Conservation (phyloP, 139 green algal genomes). For the Desmodesmus armatus region DNA sequence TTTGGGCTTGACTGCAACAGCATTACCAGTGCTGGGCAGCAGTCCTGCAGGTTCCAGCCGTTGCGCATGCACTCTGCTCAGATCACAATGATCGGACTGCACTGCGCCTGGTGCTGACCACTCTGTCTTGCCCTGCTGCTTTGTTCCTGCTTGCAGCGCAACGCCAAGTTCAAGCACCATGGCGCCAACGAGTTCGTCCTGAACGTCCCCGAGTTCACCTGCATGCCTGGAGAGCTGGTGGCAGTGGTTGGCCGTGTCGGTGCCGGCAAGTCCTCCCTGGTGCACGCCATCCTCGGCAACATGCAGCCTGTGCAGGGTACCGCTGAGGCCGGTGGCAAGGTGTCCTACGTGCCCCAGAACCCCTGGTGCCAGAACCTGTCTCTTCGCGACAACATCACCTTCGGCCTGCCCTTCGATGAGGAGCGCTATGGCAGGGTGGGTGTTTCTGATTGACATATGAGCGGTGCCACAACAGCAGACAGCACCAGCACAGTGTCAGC, state of each 20-base stretch:
- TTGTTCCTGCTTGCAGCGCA: background rate
- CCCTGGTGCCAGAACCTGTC: conserved; percentile 83
- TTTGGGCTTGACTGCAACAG: too few relatives aligned
- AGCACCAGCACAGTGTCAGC: too few relatives aligned
- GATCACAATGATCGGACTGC: too few relatives aligned
- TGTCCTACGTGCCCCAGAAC: conserved; percentile 68
- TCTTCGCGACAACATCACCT: conserved; percentile 76
- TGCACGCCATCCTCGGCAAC: conserved; percentile 69
- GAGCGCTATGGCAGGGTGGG: conserved; percentile 50
- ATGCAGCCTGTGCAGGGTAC: conserved; percentile 57
- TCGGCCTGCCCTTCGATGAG: conserved; percentile 67
- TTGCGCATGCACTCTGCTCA: too few relatives aligned
- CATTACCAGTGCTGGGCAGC: too few relatives aligned
- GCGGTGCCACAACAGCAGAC: too few relatives aligned
- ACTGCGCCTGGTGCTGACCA: background rate
- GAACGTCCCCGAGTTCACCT: conserved; percentile 57
- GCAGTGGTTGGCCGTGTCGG: conserved; percentile 72
- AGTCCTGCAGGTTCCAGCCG: too few relatives aligned
- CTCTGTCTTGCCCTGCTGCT: background rate
- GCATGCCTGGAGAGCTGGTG: conserved; percentile 64
- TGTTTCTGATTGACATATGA: background rate
- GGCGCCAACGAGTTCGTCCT: conserved; percentile 61
- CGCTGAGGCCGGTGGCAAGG: conserved; percentile 50
- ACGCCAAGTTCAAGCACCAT: conserved; percentile 65
- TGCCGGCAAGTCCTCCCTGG: conserved; percentile 57